Evolutionary conservation across 495 filamentous ascomycete species (phyloP), one percentile per base, ranked within the genome.

Genomic region (Letharia lupina): DNA sequence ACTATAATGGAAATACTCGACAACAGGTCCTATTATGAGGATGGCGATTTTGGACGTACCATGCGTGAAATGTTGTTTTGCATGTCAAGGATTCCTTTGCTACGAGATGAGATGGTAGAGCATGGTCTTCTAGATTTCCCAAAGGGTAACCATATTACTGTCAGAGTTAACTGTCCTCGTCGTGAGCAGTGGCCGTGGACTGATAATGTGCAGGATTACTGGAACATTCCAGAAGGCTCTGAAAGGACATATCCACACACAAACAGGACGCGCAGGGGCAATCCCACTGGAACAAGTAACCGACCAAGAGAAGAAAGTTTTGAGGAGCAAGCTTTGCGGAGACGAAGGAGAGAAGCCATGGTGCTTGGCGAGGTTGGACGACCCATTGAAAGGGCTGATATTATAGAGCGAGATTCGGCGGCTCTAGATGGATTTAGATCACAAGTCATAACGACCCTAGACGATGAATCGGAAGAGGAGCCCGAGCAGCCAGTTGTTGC

Each of bases 301-400:
- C 28, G 63, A 44, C 66, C 75, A 5, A 76, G 71, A 42, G 78
- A 82, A 45, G 77, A 81, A 40, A 84, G 75, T 59, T 65, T 70
- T 1, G 79, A 81, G 67, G 82, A 84, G 60, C 81, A 81, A 69
- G 76, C 77, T 23, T 71, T 82, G 62, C 71, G 82, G 13, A 72
- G 81, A 52, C 75, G 79, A 16, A 76, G 81, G 67, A 76, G 82
- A 70, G 82, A 84, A 74, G 82, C 82, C 18, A 83, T 83, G 77
- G 82, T 84, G 7, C 65, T 82, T 60, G 81, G 80, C 68, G 82
- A 83, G 60, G 75, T 77, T 54, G 80, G 76, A 54, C 76, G 74
- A 50, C 80, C 82, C 9, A 71, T 82, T 59, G 79, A 79, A 23
- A 73, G 73, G 64, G 77, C 77, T 20, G 78, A 83, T 62, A 84